Percentiles rank a stretch among this genome's conserved stretches.
Evolutionary conservation across 2,329 filamentous ascomycete species (phyloP).

Genomic region (Calonectria ilicicola): DNA sequence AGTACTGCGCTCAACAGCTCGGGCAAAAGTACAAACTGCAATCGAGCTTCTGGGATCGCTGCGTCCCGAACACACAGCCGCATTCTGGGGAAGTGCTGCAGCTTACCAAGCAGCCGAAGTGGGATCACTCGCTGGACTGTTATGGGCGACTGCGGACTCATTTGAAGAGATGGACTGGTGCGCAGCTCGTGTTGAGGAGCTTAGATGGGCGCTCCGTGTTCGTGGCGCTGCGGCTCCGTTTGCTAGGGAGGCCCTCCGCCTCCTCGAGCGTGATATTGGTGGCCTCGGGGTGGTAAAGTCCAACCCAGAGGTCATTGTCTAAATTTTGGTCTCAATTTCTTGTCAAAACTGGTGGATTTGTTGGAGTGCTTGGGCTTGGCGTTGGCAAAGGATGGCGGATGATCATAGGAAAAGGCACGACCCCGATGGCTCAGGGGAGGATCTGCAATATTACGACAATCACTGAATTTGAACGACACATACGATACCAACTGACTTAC

Average conservation of each 20-base stretch:
- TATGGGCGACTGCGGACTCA: constrained; percentile 54
- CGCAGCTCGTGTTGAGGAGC: constrained; percentile 53
- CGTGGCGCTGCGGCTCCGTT: constrained; percentile 53
- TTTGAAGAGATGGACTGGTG: constrained; percentile 55
- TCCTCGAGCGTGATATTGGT: constrained; percentile 51
- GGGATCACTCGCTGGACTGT: constrained; percentile 54
- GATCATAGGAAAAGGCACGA: background rate
- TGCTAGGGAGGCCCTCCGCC: constrained; percentile 52
- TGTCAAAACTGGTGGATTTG: background rate
- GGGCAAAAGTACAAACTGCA: constrained; percentile 53
- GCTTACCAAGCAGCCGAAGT: constrained; percentile 57
- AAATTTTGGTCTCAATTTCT: background rate
- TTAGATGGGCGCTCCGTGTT: constrained; percentile 56
- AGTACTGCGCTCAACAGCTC: constrained; percentile 52
- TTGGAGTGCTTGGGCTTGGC: background rate
- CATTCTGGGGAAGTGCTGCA: constrained; percentile 59
- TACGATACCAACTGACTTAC: background rate
- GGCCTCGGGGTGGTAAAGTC: constrained; percentile 43
- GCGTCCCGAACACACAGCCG: constrained; percentile 58
- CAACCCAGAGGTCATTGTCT: constrained; percentile 27
- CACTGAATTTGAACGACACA: background rate
- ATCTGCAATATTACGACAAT: background rate
- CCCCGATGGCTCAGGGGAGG: background rate
- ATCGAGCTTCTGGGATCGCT: constrained; percentile 55
- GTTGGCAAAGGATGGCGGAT: background rate